These are phyloP conservation scores for Astrocystis sublimbata DNA, from an alignment of 495 filamentous ascomycete genomes.

Conservation along the genomic window DNA sequence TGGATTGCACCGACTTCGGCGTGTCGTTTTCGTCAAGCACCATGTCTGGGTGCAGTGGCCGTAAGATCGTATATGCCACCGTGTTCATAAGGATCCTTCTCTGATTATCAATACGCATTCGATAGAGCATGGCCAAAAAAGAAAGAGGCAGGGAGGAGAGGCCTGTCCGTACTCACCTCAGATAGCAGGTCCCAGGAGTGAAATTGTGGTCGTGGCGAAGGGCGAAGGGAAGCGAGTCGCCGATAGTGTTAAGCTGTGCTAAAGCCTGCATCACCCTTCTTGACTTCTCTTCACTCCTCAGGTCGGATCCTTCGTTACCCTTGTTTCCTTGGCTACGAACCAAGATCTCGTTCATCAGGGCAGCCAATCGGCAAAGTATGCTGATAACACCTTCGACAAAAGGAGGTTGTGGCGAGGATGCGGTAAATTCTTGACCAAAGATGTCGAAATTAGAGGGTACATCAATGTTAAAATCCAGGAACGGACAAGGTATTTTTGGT, in stretches of 20 bases:
- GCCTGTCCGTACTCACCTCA: background rate
- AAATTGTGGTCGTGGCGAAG: slow-evolving; percentile 12
- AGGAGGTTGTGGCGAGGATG: background rate
- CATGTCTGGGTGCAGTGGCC: background rate
- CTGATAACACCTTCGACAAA: background rate
- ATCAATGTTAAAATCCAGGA: background rate
- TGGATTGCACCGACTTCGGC: background rate
- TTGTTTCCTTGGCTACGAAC: background rate
- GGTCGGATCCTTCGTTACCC: background rate
- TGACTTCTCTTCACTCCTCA: background rate
- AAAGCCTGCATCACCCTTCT: background rate
- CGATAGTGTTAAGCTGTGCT: background rate
- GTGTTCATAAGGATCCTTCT: slow-evolving; percentile 6
- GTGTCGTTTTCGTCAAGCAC: background rate
- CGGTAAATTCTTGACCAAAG: background rate
- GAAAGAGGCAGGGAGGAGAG: too few species aligned
- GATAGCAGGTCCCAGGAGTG: slow-evolving; percentile 14
- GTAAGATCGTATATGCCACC: background rate
- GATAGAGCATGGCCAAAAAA: too few species aligned
- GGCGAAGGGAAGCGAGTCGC: slow-evolving; percentile 1
- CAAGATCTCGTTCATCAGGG: slow-evolving; percentile 11
- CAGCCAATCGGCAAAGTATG: background rate
- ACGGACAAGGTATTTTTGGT: slow-evolving; percentile 1
- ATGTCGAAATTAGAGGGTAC: background rate
- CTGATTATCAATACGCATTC: too few species aligned